Evolutionary conservation across 345 rosid genomes (phyloP), one percentile per base, ranked within the genome.

Genomic region (Melaleuca alternifolia): DNA sequence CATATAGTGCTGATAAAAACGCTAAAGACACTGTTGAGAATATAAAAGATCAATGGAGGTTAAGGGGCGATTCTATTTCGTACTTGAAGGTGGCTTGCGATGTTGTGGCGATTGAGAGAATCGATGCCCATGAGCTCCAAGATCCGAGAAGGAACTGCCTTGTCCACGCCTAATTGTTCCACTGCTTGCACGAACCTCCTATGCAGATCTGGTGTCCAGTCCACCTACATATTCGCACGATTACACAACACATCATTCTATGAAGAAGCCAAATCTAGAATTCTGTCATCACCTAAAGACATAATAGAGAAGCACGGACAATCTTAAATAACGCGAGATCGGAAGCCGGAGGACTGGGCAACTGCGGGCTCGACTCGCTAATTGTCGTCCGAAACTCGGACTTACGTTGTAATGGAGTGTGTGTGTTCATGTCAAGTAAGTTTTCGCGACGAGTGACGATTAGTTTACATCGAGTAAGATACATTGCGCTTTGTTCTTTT

Each of bases 1-100:
- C 44, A 30, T 15, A 62, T 7, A 18, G 76, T 28, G 18, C 8
- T 16, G 44, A 65, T 33, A 23, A 65, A 18, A 1, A 16, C 1
- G 46, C 24, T 28, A 15, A 20, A 21, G 28, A 24, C 50, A 51
- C 85, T 11, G 41, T 41, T 0, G 50, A 15, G 30, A 83, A 5
- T 13, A 51, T 44, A 24, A 26, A 11, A 28, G 16, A 54, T 51
- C 20, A 0, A 53, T 50, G 16, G 54, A 14, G 41, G 10, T 16
- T 28, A 13, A 20, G 7, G n/a, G 20, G 50, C 44, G 11, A 30
- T 83, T 54, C 7, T 26, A 61, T 65, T 83, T 54, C 26, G 56
- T 94, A 97, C 99, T 90, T 97, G 99, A 51, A 97, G 99, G 90
- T 96, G 99, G 85, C 98, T 97, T 30, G 99, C 99, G 16, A 97